Evolutionary conservation across 345 rosid species (phyloP).

Genomic region (Arabis alpina): DNA sequence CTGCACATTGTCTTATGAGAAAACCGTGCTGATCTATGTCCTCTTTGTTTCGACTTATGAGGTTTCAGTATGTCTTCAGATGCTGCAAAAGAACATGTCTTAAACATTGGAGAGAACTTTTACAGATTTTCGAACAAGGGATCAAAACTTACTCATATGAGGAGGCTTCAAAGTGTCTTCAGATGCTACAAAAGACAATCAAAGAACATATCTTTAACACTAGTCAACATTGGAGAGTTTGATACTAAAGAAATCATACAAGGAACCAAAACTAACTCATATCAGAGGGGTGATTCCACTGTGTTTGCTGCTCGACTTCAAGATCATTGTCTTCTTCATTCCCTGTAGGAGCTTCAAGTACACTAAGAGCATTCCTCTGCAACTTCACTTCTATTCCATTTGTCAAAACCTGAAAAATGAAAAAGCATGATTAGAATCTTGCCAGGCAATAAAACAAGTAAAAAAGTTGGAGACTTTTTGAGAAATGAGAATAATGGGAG

Average conservation of each 20-base stretch:
- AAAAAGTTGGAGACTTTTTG: conserved; percentile 16
- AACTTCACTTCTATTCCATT: conserved; percentile 98
- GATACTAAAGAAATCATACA: neutral
- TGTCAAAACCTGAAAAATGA: conserved; percentile 72
- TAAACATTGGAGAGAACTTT: neutral
- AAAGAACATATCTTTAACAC: conserved; percentile 6
- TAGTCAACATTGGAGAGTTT: neutral
- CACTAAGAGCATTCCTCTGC: conserved; percentile 98
- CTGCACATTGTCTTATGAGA: conserved; percentile 72
- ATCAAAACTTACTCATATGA: conserved; percentile 68
- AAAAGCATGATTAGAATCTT: neutral
- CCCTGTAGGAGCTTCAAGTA: conserved; percentile 96
- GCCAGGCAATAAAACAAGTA: conserved; percentile 5
- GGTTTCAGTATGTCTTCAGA: conserved; percentile 84
- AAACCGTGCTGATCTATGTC: conserved; percentile 70
- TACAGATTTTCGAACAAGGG: conserved; percentile 16
- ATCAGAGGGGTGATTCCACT: conserved; percentile 70
- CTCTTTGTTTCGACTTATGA: conserved; percentile 77
- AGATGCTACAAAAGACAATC: conserved; percentile 52
- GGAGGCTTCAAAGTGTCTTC: conserved; percentile 83
- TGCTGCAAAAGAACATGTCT: conserved; percentile 49
- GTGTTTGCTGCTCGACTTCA: conserved; percentile 59
- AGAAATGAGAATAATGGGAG: conserved; percentile 42
- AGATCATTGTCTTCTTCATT: conserved; percentile 84
- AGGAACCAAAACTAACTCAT: conserved; percentile 58